Percentiles rank a stretch among this genome's conserved stretches.
These are phyloP conservation scores for Ogataea ganodermae DNA, from an alignment of 805 yeast species.

Conservation along the genomic window DNA sequence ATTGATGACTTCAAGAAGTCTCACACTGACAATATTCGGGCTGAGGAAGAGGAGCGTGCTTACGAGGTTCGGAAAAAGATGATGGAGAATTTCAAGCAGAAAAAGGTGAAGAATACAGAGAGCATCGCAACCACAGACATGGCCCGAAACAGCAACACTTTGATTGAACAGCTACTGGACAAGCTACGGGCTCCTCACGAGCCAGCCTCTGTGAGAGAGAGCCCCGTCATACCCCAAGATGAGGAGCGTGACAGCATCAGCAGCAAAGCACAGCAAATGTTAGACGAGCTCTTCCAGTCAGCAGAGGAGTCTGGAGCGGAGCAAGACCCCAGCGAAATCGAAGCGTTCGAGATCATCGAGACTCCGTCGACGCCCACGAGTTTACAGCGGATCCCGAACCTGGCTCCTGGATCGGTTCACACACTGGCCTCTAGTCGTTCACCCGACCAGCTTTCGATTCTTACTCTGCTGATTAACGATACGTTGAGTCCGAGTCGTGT, in stretches of 20 bases:
- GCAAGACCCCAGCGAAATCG: neutral
- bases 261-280: slow-evolving; percentile 26
- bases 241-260: slow-evolving; percentile 20
- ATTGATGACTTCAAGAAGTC: slow-evolving; percentile 62
- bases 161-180: slow-evolving; percentile 28
- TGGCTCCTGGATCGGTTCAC: slow-evolving; percentile 3
- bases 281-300: slow-evolving; percentile 17
- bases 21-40: slow-evolving; percentile 61
- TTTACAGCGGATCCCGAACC: slow-evolving; percentile 3
- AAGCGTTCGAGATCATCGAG: neutral
- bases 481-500: slow-evolving; percentile 19
- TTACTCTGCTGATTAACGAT: slow-evolving; percentile 28
- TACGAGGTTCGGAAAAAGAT: slow-evolving; percentile 64
- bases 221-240: slow-evolving; percentile 8
- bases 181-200: slow-evolving; percentile 22
- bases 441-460: slow-evolving; percentile 23
- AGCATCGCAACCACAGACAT: neutral
- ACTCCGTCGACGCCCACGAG: slow-evolving; percentile 7
- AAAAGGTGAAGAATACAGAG: slow-evolving; percentile 7
- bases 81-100: slow-evolving; percentile 41
- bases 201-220: neutral
- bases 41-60: slow-evolving; percentile 67
- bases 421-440: slow-evolving; percentile 1
- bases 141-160: slow-evolving; percentile 3
- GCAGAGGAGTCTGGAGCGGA: neutral